Percentiles rank a stretch among this genome's conserved stretches.
phyloP scores from a whole-genome alignment of 371 early-diverging fungal species.

The Catenaria anguillulae region DNA sequence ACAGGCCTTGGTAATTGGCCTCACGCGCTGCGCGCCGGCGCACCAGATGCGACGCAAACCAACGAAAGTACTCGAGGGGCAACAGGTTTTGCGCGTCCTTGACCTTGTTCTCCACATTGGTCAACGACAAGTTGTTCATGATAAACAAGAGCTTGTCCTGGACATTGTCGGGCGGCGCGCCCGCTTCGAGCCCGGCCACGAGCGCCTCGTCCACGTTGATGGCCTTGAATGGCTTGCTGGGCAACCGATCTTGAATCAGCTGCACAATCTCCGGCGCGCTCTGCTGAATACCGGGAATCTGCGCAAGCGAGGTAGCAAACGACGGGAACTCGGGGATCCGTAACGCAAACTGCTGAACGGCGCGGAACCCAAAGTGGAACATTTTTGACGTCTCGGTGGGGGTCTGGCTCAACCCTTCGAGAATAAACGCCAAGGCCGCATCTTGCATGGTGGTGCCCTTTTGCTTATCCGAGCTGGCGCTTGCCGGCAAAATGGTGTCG shows the following conservation, averaged over 20 bases:
- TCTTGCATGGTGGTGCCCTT: not conserved
- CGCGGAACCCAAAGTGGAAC: constrained; percentile 78
- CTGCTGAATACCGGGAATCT: constrained; percentile 62
- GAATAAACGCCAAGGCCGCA: constrained; percentile 57
- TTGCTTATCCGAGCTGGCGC: no score
- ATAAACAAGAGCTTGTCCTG: constrained; percentile 91
- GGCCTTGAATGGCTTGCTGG: constrained; percentile 8
- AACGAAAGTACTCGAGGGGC: constrained; percentile 45
- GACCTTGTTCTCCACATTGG: constrained; percentile 68
- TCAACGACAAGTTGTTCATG: constrained; percentile 82
- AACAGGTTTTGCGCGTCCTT: constrained; percentile 60
- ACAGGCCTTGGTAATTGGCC: constrained; percentile 83
- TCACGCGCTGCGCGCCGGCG: constrained; percentile 88
- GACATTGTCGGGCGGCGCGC: constrained; percentile 41
- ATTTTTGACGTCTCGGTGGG: constrained; percentile 48
- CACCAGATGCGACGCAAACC: constrained; percentile 85
- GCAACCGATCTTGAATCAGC: not conserved
- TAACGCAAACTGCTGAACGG: constrained; percentile 63
- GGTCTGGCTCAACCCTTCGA: constrained; percentile 71
- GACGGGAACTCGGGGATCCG: constrained; percentile 81
- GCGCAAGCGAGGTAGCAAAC: constrained; percentile 62
- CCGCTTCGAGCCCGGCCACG: not conserved
- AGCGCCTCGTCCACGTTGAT: not conserved
- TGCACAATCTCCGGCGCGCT: constrained; percentile 55
- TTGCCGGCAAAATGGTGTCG: constrained; percentile 43